Evolutionary conservation across 768 basidiomycete species (phyloP).

Genomic region (Rubroboletus pulcherrimus): DNA sequence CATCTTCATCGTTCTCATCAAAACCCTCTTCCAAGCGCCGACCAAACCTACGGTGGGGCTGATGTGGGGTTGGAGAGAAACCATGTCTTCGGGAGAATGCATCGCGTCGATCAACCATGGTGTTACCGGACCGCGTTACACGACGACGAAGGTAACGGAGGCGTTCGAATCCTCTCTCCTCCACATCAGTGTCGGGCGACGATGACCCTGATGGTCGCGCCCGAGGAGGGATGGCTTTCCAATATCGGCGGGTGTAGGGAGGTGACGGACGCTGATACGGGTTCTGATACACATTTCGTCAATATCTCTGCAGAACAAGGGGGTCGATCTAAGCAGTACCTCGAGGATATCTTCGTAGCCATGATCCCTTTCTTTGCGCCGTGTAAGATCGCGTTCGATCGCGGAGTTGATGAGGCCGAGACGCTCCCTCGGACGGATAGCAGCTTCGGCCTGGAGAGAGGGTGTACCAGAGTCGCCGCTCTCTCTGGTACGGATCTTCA

Average conservation of each 20-base stretch:
- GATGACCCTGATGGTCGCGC: constrained; percentile 33
- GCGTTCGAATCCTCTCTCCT: constrained; percentile 23
- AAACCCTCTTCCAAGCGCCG: constrained; percentile 26
- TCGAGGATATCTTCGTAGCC: constrained; percentile 88
- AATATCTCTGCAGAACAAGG: background rate
- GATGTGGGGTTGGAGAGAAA: constrained; percentile 11
- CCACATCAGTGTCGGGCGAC: constrained; percentile 18
- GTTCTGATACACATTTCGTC: constrained; percentile 40
- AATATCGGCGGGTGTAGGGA: constrained; percentile 59
- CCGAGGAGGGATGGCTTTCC: constrained; percentile 54
- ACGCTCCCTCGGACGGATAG: constrained; percentile 66
- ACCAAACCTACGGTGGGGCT: constrained; percentile 12
- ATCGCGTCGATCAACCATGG: constrained; percentile 68
- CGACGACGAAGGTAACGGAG: constrained; percentile 57
- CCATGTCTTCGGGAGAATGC: constrained; percentile 26
- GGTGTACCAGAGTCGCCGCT: constrained; percentile 39
- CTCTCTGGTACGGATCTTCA: constrained; percentile 53
- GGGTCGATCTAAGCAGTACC: constrained; percentile 38
- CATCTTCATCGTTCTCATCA: constrained; percentile 38
- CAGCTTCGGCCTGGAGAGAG: constrained; percentile 40
- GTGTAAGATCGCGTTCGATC: constrained; percentile 57
- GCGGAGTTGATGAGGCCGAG: constrained; percentile 47
- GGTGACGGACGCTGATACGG: constrained; percentile 64
- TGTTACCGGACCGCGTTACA: constrained; percentile 77
- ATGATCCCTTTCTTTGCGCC: constrained; percentile 69